Percentiles rank a stretch among this genome's conserved stretches.
Conservation (phyloP, 2,329 filamentous ascomycete species). For the Penicillium occitanis region DNA sequence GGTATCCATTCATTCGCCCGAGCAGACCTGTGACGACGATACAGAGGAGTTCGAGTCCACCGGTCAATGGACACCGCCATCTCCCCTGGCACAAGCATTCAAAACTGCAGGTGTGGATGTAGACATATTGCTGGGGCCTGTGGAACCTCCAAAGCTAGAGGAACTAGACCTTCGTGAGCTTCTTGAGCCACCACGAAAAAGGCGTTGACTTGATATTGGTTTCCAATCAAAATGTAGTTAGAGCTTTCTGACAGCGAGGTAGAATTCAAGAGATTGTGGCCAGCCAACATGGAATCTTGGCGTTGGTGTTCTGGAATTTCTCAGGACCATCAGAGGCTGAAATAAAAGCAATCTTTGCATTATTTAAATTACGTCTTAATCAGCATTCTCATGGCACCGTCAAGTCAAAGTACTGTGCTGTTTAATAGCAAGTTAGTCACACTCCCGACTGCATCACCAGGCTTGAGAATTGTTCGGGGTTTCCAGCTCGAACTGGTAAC, state of each 20-base stretch:
- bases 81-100: conserved; percentile 11
- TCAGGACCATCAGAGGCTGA: too few species aligned
- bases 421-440: too few species aligned
- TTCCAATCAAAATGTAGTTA: background rate
- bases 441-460: too few species aligned
- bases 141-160: conserved; percentile 5
- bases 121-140: conserved; percentile 10
- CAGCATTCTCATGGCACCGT: too few species aligned
- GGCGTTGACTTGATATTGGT: background rate
- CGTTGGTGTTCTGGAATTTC: background rate
- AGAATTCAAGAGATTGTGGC: background rate
- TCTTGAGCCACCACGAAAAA: conserved; percentile 3
- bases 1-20: conserved; percentile 7
- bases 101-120: conserved; percentile 7
- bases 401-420: too few species aligned
- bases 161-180: background rate
- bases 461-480: too few species aligned
- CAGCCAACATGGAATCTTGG: background rate
- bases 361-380: too few species aligned
- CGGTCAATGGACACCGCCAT: conserved; percentile 13
- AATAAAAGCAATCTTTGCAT: too few species aligned
- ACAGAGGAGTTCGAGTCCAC: background rate
- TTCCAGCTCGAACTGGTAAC: too few species aligned
- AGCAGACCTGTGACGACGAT: conserved; percentile 5
- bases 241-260: background rate